Evolutionary conservation across 495 filamentous ascomycete species (phyloP).

Genomic region (Penicillium macrosclerotiorum): DNA sequence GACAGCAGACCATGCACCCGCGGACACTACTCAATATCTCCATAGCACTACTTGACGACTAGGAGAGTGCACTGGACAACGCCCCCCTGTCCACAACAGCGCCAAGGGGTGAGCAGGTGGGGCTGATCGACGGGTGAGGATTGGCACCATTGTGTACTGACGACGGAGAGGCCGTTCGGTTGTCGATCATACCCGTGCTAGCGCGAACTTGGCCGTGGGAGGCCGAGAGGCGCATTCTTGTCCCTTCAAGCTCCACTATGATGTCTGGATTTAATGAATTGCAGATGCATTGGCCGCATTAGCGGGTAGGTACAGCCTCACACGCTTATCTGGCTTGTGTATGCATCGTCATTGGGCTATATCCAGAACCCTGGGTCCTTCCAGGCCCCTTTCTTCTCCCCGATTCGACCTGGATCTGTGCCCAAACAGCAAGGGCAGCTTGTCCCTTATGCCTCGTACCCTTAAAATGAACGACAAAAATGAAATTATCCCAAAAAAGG

Average conservation of each 20-base stretch:
- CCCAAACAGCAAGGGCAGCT: conserved; percentile 14
- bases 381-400: conserved; percentile 8
- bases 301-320: conserved; percentile 8
- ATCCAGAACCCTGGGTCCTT: background rate
- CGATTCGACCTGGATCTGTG: conserved; percentile 6
- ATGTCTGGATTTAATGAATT: conserved; percentile 12
- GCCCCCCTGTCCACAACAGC: conserved; percentile 3
- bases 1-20: conserved; percentile 1
- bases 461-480: background rate
- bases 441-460: conserved; percentile 11
- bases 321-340: conserved; percentile 7
- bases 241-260: conserved; percentile 16
- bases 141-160: conserved; percentile 16
- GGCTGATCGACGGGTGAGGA: conserved; percentile 20
- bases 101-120: conserved; percentile 18
- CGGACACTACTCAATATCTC: no score
- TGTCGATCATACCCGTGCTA: conserved; percentile 26
- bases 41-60: no score
- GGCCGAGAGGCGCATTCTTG: conserved; percentile 14
- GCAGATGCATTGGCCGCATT: conserved; percentile 12
- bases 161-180: conserved; percentile 16
- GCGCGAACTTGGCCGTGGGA: conserved; percentile 18
- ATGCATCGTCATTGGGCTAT: conserved; percentile 13
- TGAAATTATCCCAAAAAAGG: conserved; percentile 1
- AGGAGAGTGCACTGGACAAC: background rate